A percentile compares a stretch with the other conserved stretches of the same genome.
Evolutionary conservation across 192 early-diverging fungal species (phyloP).

Genomic region (Oehlia diaphana): DNA sequence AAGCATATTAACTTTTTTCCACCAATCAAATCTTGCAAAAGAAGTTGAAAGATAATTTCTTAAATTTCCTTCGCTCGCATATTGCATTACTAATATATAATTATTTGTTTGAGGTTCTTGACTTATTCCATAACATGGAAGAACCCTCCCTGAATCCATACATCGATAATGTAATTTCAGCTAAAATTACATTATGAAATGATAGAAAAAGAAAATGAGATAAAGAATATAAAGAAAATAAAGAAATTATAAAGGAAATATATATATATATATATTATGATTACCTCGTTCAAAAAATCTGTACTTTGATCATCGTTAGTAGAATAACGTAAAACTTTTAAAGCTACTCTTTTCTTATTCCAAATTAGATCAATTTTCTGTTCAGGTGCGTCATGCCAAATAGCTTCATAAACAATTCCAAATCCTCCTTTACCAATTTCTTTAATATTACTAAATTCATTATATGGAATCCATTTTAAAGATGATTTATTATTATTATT

Average conservation of each 20-base stretch:
- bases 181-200: not conserved
- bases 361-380: conserved; percentile 6
- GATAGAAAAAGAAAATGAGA: too few species aligned
- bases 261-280: too few species aligned
- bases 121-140: conserved; percentile 17
- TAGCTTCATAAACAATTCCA: conserved; percentile 13
- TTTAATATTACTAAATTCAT: conserved; percentile 9
- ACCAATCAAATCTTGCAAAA: conserved; percentile 1
- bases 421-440: conserved; percentile 18
- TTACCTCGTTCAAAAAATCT: conserved; percentile 17
- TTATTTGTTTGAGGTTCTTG: conserved; percentile 8
- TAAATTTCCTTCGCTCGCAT: conserved; percentile 17
- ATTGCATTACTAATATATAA: conserved; percentile 24
- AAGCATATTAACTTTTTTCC: conserved; percentile 4
- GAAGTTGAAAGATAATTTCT: not conserved
- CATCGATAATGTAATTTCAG: not conserved
- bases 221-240: not conserved
- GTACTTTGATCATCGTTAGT: not conserved
- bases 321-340: not conserved
- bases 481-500: not conserved
- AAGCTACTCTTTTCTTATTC: conserved; percentile 17
- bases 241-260: not conserved
- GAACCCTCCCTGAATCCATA: conserved; percentile 8
- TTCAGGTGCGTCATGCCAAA: conserved; percentile 12
- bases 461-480: conserved; percentile 19